Base-by-base conservation (phyloP, 2,329 filamentous ascomycete species). In the Monosporascus sp. region DNA sequence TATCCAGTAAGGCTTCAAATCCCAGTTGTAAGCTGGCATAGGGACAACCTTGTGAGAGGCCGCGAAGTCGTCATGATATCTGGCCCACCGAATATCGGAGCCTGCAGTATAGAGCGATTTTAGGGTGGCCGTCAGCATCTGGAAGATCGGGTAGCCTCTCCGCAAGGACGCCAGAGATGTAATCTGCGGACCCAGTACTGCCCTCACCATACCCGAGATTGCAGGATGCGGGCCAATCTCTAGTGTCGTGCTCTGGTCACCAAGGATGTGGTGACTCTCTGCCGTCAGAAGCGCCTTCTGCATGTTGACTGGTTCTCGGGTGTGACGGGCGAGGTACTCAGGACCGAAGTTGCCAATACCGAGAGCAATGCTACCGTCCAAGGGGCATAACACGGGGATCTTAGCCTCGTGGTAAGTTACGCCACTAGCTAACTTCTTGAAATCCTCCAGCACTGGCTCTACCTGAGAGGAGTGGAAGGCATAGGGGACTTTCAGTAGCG, bases 1-100 rank as follows among this genome's bases (percentile, higher is more conserved):
- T 11, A 71, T 63, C 67, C 68, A 71, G 55, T 86, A 86, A 54
- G 75, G 78, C 72, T 86, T 86, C 58, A 77, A 71, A 63, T 86
- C 81, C 69, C 82, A 87, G 11, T 72, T 74, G 66, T 87, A 87
- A 2, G 78, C 76, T 2, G 85, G 85, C 11, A 87, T 69, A 2
- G 74, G 67, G 27, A 85, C 68, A 26, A 86, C 70, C 53, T 77
- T 70, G 45, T 82, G 77, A 5, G 74, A 72, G 49, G 72, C 62
- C 55, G 80, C 76, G 67, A 83, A 85, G 49, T 78, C 72, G 31
- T 71, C 68, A 65, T 85, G 81, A 64, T 78, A 84, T 62, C 82
- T 80, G 49, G 76, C 74, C 75, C 84, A 87, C 60, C 50, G 19
- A 26, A 63, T 55, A 14, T 56, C 48, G 5, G 81, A 69, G 55